Evolutionary conservation across 2,329 filamentous ascomycete genomes (phyloP).

Genomic region (Colletotrichum costaricense): DNA sequence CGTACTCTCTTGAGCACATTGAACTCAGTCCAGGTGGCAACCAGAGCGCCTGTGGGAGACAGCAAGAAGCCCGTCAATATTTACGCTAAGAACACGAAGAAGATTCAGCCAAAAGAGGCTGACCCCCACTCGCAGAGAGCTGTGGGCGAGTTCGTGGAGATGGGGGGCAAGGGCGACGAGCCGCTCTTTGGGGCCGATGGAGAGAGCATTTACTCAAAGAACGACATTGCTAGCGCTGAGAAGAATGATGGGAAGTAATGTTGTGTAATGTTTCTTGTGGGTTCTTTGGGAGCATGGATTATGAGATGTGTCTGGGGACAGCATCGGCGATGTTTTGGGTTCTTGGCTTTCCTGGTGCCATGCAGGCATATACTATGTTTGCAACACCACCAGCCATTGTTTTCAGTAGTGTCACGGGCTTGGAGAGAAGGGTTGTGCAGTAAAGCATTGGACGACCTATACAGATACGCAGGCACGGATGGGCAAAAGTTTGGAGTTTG

Average conservation of each 20-base stretch:
- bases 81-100: constrained; percentile 75
- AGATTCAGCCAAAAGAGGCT: constrained; percentile 62
- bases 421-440: not conserved
- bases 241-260: constrained; percentile 41
- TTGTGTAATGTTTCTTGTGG: not conserved
- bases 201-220: constrained; percentile 60
- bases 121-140: constrained; percentile 74
- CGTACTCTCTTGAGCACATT: constrained; percentile 86
- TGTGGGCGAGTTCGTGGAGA: constrained; percentile 81
- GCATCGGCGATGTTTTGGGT: not conserved
- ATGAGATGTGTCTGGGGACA: not conserved
- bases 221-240: constrained; percentile 48
- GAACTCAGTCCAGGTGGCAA: constrained; percentile 74
- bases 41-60: constrained; percentile 58
- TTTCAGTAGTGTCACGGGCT: not conserved
- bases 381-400: not conserved
- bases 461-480: not conserved
- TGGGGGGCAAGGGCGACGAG: constrained; percentile 90
- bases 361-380: not conserved
- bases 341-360: not conserved
- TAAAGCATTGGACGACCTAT: not conserved
- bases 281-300: constrained; percentile 11
- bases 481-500: constrained; percentile 16
- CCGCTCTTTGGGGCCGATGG: constrained; percentile 76
- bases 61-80: constrained; percentile 73